These are phyloP conservation scores for Leccinellum luteum DNA, from an alignment of 768 basidiomycete genomes.

Conservation along the genomic window DNA sequence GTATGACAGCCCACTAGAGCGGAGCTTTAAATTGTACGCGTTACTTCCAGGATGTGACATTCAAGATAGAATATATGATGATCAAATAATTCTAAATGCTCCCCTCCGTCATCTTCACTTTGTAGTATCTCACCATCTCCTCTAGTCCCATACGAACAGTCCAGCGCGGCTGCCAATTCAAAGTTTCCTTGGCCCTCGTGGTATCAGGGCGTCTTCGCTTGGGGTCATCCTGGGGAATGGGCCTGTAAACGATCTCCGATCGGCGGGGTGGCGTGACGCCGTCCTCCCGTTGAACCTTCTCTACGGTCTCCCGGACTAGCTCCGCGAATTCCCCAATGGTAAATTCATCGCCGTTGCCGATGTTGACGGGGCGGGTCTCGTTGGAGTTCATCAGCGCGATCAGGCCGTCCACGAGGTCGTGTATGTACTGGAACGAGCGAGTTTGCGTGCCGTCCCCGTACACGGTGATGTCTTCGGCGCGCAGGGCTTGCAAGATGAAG, in stretches of 20 bases:
- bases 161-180: constrained; percentile 94
- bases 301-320: constrained; percentile 88
- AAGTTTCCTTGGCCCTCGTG: constrained; percentile 76
- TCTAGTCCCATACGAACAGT: constrained; percentile 89
- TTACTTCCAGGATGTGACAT: no score
- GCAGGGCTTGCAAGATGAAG: constrained; percentile 96
- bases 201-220: constrained; percentile 94
- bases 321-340: constrained; percentile 93
- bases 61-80: no score
- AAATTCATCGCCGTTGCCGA: constrained; percentile 95
- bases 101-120: constrained; percentile 84
- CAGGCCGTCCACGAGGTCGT: constrained; percentile 93
- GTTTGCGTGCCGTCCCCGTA: constrained; percentile 94
- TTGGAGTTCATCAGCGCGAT: constrained; percentile 94
- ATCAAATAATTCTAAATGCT: constrained; percentile 47
- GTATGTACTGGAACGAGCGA: constrained; percentile 96
- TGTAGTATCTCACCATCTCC: constrained; percentile 94
- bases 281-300: constrained; percentile 87
- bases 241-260: constrained; percentile 71
- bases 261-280: constrained; percentile 49
- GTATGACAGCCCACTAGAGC: no score
- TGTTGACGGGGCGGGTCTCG: constrained; percentile 93
- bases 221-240: constrained; percentile 90
- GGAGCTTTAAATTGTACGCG: no score
- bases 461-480: constrained; percentile 95